Evolutionary conservation across 495 filamentous ascomycete genomes (phyloP), one percentile per base, ranked within the genome.

Genomic region (Elasticomyces elasticus): DNA sequence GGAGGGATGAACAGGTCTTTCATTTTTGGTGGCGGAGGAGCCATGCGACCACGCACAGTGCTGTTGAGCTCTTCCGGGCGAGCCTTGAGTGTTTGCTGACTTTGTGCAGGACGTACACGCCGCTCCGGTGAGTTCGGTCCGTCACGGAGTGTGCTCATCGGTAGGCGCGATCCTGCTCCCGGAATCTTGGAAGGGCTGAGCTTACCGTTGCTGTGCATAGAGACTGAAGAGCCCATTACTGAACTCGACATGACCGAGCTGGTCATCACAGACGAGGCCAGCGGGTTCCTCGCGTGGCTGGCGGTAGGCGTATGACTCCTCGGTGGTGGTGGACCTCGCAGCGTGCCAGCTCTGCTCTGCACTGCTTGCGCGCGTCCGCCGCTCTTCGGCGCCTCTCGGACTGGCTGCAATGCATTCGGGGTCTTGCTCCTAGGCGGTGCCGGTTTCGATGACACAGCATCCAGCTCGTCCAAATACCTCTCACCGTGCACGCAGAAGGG

Each of bases 401-500:
- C 49, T 1, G 61, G 57, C 17, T 27, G 47, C 4, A 60, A 57
- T 79, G 72, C 33, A 79, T 74, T 35, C 75, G 77, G 88, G 0
- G 88, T 94, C 69, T 87, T 91, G 11, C 87, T 86, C 52, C 88
- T 76, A 1, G 86, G 77, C 20, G 78, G 79, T 11, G 72, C 77
- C n/a, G 74, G 68, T 62, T 77, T 91, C 4, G 79, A 67, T 23
- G 78, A 74, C 11, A 79, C 75, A 17, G 78, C 74, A 55, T 84
- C 82, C 27, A 94, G 71, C 52, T 83, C 73, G 58, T 95, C 87
- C 40, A 94, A 73, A 63, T 97, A 99, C 60, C 86, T 76, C 56
- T 94, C 83, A 26, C 92, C 92, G 55, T 89, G 87, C 28, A 99
- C 88, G 35, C 91, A 72, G 74, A 97, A 96, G 20, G 90, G 87